Evolutionary conservation across 192 early-diverging fungal genomes (phyloP).

Genomic region (Coemansia sp.): DNA sequence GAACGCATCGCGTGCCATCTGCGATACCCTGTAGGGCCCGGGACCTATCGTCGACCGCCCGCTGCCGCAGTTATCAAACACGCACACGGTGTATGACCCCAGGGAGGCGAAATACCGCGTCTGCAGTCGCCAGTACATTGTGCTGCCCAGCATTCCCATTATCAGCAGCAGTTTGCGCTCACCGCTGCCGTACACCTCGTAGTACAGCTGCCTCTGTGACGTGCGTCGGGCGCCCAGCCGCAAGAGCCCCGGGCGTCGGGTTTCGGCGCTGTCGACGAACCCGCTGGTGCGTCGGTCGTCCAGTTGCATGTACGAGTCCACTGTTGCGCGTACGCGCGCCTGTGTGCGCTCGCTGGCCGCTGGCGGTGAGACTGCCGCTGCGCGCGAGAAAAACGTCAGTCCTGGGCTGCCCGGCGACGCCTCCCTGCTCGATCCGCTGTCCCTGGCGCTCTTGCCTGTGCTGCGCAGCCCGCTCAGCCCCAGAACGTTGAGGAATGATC

Average conservation of each 20-base stretch:
- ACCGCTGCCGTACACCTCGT: conserved; percentile 73
- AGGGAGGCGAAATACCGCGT: conserved; percentile 63
- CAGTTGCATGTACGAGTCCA: conserved; percentile 25
- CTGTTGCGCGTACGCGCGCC: conserved; percentile 4
- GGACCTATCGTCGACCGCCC: conserved; percentile 50
- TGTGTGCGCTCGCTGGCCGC: background rate
- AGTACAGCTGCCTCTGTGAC: conserved; percentile 58
- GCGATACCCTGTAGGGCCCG: conserved; percentile 58
- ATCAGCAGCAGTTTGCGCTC: conserved; percentile 68
- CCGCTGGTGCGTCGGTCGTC: conserved; percentile 19
- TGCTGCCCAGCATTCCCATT: conserved; percentile 60
- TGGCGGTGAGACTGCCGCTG: background rate
- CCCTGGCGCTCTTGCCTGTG: no score
- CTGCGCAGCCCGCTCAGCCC: no score
- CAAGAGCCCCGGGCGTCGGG: conserved; percentile 1
- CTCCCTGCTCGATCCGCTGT: background rate
- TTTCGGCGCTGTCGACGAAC: conserved; percentile 16
- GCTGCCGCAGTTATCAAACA: conserved; percentile 85
- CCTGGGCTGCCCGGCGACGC: background rate
- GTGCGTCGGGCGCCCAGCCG: conserved; percentile 11
- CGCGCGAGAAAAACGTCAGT: background rate
- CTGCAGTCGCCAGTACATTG: conserved; percentile 55
- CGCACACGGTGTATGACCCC: conserved; percentile 65
- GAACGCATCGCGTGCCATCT: conserved; percentile 73
- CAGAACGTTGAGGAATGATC: no score